Base-by-base conservation (phyloP, 148 eudicot species). In the Fagopyrum esculentum region DNA sequence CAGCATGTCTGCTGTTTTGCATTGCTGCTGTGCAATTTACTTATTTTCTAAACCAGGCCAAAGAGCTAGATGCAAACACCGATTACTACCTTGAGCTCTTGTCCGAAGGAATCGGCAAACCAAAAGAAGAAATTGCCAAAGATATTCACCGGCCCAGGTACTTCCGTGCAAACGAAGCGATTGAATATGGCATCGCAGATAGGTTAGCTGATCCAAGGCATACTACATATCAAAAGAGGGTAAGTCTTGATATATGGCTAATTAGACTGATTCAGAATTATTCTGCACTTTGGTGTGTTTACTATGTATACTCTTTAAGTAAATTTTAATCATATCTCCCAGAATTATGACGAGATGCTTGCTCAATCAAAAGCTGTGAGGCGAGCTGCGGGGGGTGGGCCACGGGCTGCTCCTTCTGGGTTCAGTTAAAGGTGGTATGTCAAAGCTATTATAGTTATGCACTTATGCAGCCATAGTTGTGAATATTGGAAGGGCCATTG, bases 161-260 rank as follows among this genome's bases (percentile, higher is more conserved):
- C 74, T 82, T 91, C 47, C 87, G 80, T 74, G 83, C 98, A 57
- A 85, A 88, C 59, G 93, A 84, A 73, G 98, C 98, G 60, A 89
- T 93, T 72, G 94, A 79, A 59, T 93, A 93, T 76, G 97, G 98
- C 59, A 61, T 93, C 81, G 98, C 90, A 29, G 98, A 93, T 91
- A 89, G 80, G 81, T 82, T 93, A 63, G 83, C 91, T 5, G 74
- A 77, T 79, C 81, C 90, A 2, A 77, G 83, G 78, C 96, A 90
- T 81, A 6, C 30, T 51, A 81, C 87, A 15, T 84, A 82, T 69
- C 87, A 90, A 72, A 88, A 90, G 79, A 84, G 86, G 85, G 97
- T 88, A 80, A 80, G 73, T 64, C 50, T 68, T 43, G 50, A 55
- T 66, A 5, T 10, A 61, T 6, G 12, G 69, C 71, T 66, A 43